Evolutionary conservation across 495 filamentous ascomycete species (phyloP).

Genomic region (Podospora pseudocomata): DNA sequence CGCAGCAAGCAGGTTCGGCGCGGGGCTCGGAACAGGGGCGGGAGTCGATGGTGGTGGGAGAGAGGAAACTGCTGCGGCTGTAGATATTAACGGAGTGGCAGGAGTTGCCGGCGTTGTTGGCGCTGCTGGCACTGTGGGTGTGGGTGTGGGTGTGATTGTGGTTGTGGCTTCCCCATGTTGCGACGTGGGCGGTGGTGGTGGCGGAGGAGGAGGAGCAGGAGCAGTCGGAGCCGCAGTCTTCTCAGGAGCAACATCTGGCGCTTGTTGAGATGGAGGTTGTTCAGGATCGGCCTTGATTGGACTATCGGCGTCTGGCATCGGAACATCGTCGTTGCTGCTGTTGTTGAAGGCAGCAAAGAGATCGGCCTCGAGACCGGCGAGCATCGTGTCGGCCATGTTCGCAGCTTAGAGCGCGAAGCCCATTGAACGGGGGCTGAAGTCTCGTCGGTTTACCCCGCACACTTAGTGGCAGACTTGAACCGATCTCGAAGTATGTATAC

Average conservation of each 20-base stretch:
- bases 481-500: background rate
- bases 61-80: background rate
- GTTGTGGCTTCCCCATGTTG: background rate
- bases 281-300: background rate
- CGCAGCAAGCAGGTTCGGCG: background rate
- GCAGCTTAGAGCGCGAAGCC: conserved; percentile 10
- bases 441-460: background rate
- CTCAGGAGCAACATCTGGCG: background rate
- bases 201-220: background rate
- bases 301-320: background rate
- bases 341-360: conserved; percentile 1
- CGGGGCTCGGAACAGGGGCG: background rate
- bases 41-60: background rate
- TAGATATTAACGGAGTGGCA: background rate
- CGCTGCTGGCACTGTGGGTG: background rate
- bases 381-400: conserved; percentile 20
- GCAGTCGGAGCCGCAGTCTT: background rate
- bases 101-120: background rate
- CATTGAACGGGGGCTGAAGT: conserved; percentile 11
- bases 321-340: background rate
- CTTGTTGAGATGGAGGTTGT: background rate
- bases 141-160: background rate
- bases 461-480: background rate
- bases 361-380: conserved; percentile 15
- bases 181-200: background rate